Conservation (phyloP, 192 early-diverging fungal species). For the Dissophora globulifera region DNA sequence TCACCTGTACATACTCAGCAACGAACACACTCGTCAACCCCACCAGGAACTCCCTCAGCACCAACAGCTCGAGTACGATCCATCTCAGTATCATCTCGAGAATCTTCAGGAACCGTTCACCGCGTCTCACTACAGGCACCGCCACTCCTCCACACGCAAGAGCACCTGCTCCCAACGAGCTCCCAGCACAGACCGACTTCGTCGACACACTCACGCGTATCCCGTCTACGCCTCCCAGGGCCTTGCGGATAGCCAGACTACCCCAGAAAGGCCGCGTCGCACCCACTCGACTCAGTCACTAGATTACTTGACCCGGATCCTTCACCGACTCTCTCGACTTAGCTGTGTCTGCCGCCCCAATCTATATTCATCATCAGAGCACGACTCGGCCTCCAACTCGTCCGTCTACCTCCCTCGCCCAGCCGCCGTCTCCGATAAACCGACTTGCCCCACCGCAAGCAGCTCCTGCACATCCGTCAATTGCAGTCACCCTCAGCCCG, state of each 20-base stretch:
- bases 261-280: background rate
- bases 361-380: conserved; percentile 3
- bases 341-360: background rate
- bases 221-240: background rate
- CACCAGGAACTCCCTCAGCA: conserved; percentile 14
- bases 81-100: background rate
- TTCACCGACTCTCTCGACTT: conserved; percentile 17
- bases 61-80: background rate
- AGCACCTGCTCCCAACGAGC: background rate
- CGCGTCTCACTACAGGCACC: background rate
- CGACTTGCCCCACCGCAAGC: conserved; percentile 2
- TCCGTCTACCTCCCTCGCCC: conserved; percentile 9
- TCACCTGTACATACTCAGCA: background rate
- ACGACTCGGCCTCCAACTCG: background rate
- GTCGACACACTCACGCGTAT: background rate
- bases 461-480: background rate
- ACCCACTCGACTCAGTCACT: conserved; percentile 2
- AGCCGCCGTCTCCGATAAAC: background rate
- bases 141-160: background rate
- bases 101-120: background rate
- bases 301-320: conserved; percentile 7
- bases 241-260: background rate
- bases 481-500: too few relatives aligned
- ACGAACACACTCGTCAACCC: background rate
- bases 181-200: background rate